phyloP scores from a whole-genome alignment of 2,329 filamentous ascomycete genomes.

The Penicillium psychrosexuale region DNA sequence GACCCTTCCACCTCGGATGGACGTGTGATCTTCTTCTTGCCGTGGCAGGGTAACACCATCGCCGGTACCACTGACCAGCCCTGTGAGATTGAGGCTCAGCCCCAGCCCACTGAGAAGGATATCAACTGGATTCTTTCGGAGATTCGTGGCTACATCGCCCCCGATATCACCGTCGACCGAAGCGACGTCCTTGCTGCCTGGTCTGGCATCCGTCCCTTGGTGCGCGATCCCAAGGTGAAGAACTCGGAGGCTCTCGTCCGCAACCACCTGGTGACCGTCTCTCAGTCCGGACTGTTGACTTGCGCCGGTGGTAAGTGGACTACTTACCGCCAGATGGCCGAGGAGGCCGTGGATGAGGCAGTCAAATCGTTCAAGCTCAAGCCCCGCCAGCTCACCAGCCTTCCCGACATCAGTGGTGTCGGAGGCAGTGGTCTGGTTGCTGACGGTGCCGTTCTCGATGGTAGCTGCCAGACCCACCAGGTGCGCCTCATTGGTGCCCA shows the following conservation, averaged over 20 bases:
- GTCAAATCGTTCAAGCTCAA: constrained; percentile 65
- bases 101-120: constrained; percentile 75
- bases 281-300: constrained; percentile 75
- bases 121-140: constrained; percentile 86
- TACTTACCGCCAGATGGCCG: constrained; percentile 88
- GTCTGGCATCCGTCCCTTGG: constrained; percentile 82
- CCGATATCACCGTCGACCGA: constrained; percentile 79
- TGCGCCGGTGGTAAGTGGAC: constrained; percentile 92
- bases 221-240: constrained; percentile 79
- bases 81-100: constrained; percentile 68
- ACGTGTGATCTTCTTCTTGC: constrained; percentile 87
- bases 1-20: constrained; percentile 85
- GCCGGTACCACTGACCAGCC: constrained; percentile 83
- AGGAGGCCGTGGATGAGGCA: constrained; percentile 81
- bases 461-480: constrained; percentile 77
- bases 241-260: constrained; percentile 85
- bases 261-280: constrained; percentile 78
- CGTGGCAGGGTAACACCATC: constrained; percentile 91
- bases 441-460: constrained; percentile 68
- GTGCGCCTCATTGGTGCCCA: constrained; percentile 80
- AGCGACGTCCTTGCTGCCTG: constrained; percentile 87
- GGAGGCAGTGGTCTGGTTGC: constrained; percentile 67
- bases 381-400: constrained; percentile 55
- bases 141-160: constrained; percentile 75
- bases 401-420: constrained; percentile 67